Evolutionary conservation across 768 basidiomycete species (phyloP).

Genomic region (Candolleomyces eurysporus): DNA sequence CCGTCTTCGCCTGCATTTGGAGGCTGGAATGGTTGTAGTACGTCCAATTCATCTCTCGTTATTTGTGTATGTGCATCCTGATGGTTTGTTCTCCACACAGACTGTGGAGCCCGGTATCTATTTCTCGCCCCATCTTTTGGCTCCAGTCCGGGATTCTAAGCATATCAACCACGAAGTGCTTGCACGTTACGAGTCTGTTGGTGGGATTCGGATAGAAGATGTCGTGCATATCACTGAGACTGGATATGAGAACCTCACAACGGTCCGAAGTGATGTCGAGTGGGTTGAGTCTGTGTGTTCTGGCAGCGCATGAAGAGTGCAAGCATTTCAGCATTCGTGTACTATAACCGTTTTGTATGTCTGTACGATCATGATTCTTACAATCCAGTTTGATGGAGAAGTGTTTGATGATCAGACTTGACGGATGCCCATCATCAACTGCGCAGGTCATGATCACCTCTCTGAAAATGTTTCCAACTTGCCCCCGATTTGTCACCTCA

Average conservation of each 20-base stretch:
- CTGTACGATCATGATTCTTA: too few species aligned
- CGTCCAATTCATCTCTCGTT: constrained; percentile 27
- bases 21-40: constrained; percentile 83
- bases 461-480: too few species aligned
- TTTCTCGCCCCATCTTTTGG: constrained; percentile 79
- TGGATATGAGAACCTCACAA: constrained; percentile 84
- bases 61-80: not conserved
- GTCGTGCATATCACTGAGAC: constrained; percentile 74
- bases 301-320: constrained; percentile 37
- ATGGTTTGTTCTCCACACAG: constrained; percentile 29
- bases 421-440: too few species aligned
- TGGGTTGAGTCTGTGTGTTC: constrained; percentile 85
- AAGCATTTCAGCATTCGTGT: too few species aligned
- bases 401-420: too few species aligned
- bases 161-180: constrained; percentile 72
- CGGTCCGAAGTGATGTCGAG: constrained; percentile 74
- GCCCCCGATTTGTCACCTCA: too few species aligned
- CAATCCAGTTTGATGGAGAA: too few species aligned
- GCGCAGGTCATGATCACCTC: too few species aligned
- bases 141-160: constrained; percentile 56
- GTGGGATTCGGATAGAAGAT: constrained; percentile 94
- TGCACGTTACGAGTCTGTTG: constrained; percentile 72
- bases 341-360: too few species aligned
- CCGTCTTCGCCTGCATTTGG: constrained; percentile 70
- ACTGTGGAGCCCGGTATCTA: constrained; percentile 92